Percentiles rank a stretch among this genome's conserved stretches.
phyloP scores from a whole-genome alignment of 352 stramenopile species.

The Aphanomyces cochlioides region DNA sequence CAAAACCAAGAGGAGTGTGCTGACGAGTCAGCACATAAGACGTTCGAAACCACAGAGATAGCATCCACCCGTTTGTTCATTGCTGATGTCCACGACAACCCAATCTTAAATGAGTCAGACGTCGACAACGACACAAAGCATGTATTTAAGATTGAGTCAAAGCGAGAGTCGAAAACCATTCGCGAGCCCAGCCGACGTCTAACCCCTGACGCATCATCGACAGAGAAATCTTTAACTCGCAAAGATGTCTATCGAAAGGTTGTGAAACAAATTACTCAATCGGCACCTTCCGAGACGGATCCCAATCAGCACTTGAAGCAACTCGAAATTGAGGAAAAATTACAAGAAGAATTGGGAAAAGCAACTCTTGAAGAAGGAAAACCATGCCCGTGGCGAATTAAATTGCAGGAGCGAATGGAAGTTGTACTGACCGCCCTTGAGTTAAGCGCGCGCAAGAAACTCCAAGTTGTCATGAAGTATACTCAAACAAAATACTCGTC shows the following conservation, averaged over 20 bases:
- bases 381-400: conserved; percentile 37
- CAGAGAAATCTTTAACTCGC: too few relatives aligned
- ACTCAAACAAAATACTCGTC: conserved; percentile 56
- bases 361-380: conserved; percentile 6
- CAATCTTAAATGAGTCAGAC: neutral
- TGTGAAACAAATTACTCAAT: neutral
- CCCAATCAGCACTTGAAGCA: neutral
- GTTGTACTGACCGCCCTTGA: conserved; percentile 43
- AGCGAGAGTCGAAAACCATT: too few relatives aligned
- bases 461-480: conserved; percentile 75
- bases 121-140: neutral
- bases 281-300: neutral
- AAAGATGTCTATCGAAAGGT: neutral
- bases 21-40: too few relatives aligned
- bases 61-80: too few relatives aligned
- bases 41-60: too few relatives aligned
- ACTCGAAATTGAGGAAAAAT: conserved; percentile 15
- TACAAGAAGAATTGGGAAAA: conserved; percentile 8
- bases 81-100: too few relatives aligned
- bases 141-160: neutral
- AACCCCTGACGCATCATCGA: too few relatives aligned
- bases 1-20: too few relatives aligned
- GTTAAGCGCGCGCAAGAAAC: conserved; percentile 52
- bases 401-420: conserved; percentile 64
- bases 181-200: too few relatives aligned